Conservation (phyloP, 257 asterid species). For the Echites panduratus region DNA sequence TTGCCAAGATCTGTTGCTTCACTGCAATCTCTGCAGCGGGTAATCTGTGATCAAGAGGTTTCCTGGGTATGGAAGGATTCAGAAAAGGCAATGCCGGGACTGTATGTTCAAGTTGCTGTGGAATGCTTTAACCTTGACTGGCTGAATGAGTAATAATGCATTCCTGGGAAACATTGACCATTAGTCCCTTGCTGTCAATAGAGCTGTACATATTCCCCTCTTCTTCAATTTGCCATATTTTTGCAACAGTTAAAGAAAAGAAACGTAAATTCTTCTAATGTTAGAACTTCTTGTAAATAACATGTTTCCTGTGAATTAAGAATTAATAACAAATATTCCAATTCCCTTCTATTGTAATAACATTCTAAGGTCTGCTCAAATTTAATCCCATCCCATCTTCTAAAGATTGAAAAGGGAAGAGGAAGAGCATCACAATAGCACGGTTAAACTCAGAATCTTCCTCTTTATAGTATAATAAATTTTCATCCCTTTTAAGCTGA, state of each 20-base stretch:
- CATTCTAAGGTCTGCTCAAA: too few relatives aligned
- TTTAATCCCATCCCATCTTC: not conserved
- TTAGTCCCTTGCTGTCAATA: not conserved
- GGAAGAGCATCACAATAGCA: too few relatives aligned
- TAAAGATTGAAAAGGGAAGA: not conserved
- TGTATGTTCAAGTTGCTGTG: conserved; percentile 61
- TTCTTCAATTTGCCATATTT: not conserved
- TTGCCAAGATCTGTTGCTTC: conserved; percentile 47
- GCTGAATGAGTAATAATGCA: conserved; percentile 42
- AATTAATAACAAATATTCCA: too few relatives aligned
- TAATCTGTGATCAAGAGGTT: conserved; percentile 72
- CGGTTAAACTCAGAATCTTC: too few relatives aligned
- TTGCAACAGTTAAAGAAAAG: too few relatives aligned
- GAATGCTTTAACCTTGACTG: conserved; percentile 77
- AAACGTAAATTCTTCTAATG: too few relatives aligned
- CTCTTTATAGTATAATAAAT: too few relatives aligned
- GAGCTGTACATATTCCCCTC: not conserved
- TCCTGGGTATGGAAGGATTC: conserved; percentile 58
- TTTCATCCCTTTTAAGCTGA: too few relatives aligned
- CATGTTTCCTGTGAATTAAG: too few relatives aligned
- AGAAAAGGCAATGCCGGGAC: conserved; percentile 47
- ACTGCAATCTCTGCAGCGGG: conserved; percentile 41
- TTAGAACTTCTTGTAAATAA: too few relatives aligned
- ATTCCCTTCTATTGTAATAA: too few relatives aligned
- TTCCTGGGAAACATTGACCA: not conserved